Base-by-base conservation (phyloP, 257 asterid genomes). In the Petunia axillaris region DNA sequence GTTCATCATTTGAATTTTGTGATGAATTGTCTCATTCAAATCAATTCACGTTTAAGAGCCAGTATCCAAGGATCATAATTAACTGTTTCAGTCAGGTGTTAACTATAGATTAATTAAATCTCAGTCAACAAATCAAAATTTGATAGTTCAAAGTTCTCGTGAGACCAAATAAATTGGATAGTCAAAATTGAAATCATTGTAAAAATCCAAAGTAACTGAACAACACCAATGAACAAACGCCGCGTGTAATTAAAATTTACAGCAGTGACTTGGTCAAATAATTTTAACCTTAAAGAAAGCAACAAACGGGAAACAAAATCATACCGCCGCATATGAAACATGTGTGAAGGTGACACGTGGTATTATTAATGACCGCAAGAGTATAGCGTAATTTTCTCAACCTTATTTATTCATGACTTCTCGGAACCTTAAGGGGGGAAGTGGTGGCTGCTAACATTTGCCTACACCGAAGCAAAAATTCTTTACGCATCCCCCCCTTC, bases 401-500 rank as follows among this genome's bases (percentile, higher is more conserved):
- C 78, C 78, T 50, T 36, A 73, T 73, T 50, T 73, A 73, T 73
- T 73, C 78, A 73, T 50, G 6, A 50, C 36, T 73, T 73, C 0
- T 50, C 77, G 62, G 46, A 73, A 13, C 5, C 44, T 8, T 10
- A 35, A 35, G 36, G 25, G 36, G 25, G 44, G 3, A 11, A 35
- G n/a, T 46, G 5, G 25, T 25, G 59, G 44, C 60, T 48, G 77
- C n/a, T 25, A 71, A 8, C 6, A 2, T 48, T 48, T 11, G 77
- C 77, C 44, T 0, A 46, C 9, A 71, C 25, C 43, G 4, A 48
- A 71, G 77, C 60, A 11, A 43, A 43, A 71, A 5, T 1, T 25
- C 15, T 62, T 35, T 62, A 62, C 67, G 43, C 41, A 35, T 35
- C 40, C 11, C 40, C 11, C 59, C 41, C 77, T 48, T 71, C 59